Base-by-base conservation (phyloP, 345 rosid species). In the Moricandia moricandioides region DNA sequence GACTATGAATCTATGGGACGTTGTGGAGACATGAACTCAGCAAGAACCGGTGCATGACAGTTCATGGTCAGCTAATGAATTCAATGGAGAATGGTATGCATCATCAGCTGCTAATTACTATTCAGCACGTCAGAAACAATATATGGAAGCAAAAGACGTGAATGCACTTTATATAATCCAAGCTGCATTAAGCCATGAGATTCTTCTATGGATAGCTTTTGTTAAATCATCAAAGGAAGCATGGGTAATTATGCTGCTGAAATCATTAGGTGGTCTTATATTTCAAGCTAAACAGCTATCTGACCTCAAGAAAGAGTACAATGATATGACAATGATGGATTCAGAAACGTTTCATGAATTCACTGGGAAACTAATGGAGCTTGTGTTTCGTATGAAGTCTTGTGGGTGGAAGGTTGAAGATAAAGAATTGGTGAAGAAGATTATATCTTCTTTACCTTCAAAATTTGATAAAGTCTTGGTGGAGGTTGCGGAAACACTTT, bases 211-310 rank as follows among this genome's bases (percentile, higher is more conserved):
- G 77, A 65, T 73, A 37, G 77, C 56, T 54, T 64, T 7, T 40
- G 70, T 64, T 26, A 55, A 27, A 18, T 54, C 77, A 54, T 54
- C 77, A 55, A 73, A 73, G 21, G 71, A 73, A 40, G 71, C 77
- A 40, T 73, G 71, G 65, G 71, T n/a, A 0, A 13, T 73, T 73
- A 17, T 73, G 65, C 7, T 56, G 16, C 71, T 73, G 45, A 29
- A 56, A 40, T 65, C 65, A 11, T 0, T 56, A 40, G 77, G 71
- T 40, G 71, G 71, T 65, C 77, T 71, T 55, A 29, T 56, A 6
- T 73, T 56, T 43, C 77, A 73, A 30, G 12, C 5, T 8, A 65
- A 65, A 65, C 40, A 40, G 6, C 49, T 73, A 0, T 2, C 8
- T 65, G 77, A 73, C 56, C 65, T 65, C 8, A 18, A 56, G 71